Evolutionary conservation across 1,284 basidiomycete species (phyloP).

Genomic region (Inonotus hispidus): DNA sequence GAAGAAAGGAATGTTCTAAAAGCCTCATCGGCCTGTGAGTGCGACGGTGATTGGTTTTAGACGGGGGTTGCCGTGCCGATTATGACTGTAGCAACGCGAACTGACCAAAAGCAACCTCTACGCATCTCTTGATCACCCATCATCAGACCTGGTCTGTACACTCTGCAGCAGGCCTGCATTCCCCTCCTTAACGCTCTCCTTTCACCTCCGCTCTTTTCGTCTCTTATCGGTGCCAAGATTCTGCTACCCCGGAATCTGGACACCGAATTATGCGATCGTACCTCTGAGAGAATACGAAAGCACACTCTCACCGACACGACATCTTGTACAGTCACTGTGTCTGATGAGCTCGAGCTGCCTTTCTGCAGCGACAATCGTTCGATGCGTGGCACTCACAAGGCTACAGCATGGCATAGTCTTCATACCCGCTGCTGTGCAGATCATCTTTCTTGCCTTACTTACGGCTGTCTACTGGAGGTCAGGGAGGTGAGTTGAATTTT

Average conservation of each 20-base stretch:
- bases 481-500: constrained; percentile 42
- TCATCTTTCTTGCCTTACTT: constrained; percentile 54
- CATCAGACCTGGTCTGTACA: constrained; percentile 17
- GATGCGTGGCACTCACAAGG: constrained; percentile 52
- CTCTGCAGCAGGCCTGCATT: constrained; percentile 19
- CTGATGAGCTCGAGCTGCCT: constrained; percentile 52
- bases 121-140: constrained; percentile 4
- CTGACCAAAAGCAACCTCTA: neutral
- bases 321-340: constrained; percentile 12
- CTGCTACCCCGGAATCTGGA: neutral
- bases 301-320: neutral
- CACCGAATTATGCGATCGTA: constrained; percentile 6
- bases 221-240: neutral
- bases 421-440: constrained; percentile 58
- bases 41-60: neutral
- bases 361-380: constrained; percentile 63
- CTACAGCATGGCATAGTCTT: constrained; percentile 47
- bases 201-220: constrained; percentile 5
- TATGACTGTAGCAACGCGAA: constrained; percentile 7
- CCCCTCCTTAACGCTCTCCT: constrained; percentile 6
- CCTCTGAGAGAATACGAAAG: neutral
- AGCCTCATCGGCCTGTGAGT: neutral
- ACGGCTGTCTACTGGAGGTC: constrained; percentile 41
- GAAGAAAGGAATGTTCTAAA: too few relatives aligned
- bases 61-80: constrained; percentile 7